phyloP scores from a whole-genome alignment of 768 basidiomycete genomes.

The Gelatoporia subvermispora region DNA sequence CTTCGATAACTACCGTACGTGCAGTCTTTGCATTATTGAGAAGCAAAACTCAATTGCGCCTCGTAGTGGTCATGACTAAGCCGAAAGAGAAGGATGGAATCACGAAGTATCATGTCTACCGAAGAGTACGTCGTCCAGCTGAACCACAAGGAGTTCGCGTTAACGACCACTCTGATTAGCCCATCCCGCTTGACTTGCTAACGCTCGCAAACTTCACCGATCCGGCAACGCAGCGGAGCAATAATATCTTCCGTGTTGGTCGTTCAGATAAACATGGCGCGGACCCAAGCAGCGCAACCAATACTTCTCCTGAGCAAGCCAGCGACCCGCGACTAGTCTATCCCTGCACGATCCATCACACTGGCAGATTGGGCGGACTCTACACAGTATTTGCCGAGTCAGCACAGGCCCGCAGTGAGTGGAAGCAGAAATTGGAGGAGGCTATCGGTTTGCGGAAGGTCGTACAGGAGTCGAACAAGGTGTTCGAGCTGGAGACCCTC shows the following conservation, averaged over 20 bases:
- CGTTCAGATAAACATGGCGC: conserved; percentile 29
- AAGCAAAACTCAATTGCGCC: background rate
- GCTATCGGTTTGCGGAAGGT: conserved; percentile 80
- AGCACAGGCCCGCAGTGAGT: conserved; percentile 67
- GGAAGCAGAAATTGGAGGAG: conserved; percentile 87
- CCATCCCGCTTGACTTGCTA: conserved; percentile 88
- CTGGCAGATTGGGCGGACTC: conserved; percentile 80
- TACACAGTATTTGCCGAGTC: conserved; percentile 88
- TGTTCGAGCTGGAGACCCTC: conserved; percentile 88
- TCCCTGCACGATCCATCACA: conserved; percentile 87
- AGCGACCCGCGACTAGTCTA: conserved; percentile 74
- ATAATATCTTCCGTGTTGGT: conserved; percentile 66
- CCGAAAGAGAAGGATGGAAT: conserved; percentile 71
- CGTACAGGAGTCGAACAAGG: conserved; percentile 91
- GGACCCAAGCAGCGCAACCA: conserved; percentile 19
- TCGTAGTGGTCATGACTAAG: conserved; percentile 84
- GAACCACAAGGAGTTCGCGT: background rate
- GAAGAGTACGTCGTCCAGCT: conserved; percentile 50
- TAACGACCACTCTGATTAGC: conserved; percentile 38
- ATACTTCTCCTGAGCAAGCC: conserved; percentile 33
- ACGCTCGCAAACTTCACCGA: conserved; percentile 83
- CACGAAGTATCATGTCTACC: conserved; percentile 74
- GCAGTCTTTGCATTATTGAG: background rate
- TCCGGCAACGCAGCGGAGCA: conserved; percentile 66
- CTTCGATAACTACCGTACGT: conserved; percentile 92